phyloP scores from a whole-genome alignment of 805 yeast genomes.

The Wickerhamiella parazyma region DNA sequence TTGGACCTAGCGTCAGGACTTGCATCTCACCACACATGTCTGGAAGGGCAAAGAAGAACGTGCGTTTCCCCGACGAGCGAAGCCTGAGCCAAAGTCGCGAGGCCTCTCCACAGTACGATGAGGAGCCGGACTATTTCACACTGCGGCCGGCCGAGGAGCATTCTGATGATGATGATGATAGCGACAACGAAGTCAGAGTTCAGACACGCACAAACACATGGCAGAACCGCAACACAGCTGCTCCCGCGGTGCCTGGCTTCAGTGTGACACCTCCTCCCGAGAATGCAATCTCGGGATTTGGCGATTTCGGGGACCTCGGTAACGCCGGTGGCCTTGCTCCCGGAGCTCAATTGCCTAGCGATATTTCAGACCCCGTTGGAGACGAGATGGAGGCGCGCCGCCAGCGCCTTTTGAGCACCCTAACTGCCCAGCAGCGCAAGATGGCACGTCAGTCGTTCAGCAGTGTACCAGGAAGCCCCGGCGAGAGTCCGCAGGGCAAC shows the following conservation, averaged over 20 bases:
- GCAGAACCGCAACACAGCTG: constrained; percentile 1
- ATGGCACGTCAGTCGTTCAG: background rate
- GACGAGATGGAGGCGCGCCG: constrained; percentile 18
- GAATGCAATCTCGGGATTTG: background rate
- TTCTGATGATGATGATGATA: constrained; percentile 2
- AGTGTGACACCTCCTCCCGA: constrained; percentile 7
- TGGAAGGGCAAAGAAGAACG: constrained; percentile 4
- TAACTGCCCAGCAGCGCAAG: background rate
- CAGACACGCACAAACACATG: constrained; percentile 5
- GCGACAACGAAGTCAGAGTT: background rate
- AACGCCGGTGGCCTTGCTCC: constrained; percentile 25
- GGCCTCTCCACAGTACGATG: background rate
- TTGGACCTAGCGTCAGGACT: too few species aligned
- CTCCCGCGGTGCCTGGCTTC: background rate
- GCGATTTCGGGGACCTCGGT: constrained; percentile 4
- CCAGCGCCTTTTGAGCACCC: constrained; percentile 11
- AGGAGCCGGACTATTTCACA: constrained; percentile 1
- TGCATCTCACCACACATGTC: too few species aligned
- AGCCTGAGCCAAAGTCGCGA: constrained; percentile 4
- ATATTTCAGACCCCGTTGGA: constrained; percentile 14
- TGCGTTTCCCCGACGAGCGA: constrained; percentile 3
- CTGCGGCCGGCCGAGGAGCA: background rate
- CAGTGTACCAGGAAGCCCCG: constrained; percentile 1
- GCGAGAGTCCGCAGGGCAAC: background rate
- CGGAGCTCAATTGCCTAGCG: constrained; percentile 19